These are phyloP conservation scores for Eucalyptus marginata DNA, from an alignment of 345 rosid species.

Conservation along the genomic window DNA sequence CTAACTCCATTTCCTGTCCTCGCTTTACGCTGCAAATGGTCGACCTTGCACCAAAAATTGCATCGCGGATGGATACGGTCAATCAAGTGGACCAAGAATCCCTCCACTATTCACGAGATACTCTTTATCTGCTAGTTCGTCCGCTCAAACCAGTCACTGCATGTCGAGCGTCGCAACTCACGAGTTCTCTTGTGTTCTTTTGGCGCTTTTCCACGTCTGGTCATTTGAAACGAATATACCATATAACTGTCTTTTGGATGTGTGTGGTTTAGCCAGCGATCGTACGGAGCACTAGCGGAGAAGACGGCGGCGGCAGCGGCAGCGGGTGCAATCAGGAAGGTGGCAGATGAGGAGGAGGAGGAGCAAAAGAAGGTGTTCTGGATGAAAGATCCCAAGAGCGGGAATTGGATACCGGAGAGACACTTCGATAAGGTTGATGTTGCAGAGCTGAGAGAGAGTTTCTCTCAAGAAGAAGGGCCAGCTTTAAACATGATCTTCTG, in stretches of 20 bases:
- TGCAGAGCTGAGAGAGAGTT: not conserved
- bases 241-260: not conserved
- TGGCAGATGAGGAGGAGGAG: not conserved
- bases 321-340: not conserved
- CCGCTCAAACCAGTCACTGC: not conserved
- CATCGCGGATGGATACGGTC: too few relatives aligned
- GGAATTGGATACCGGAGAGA: constrained; percentile 36
- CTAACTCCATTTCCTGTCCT: not conserved
- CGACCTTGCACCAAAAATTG: too few relatives aligned
- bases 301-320: not conserved
- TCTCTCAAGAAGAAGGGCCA: not conserved
- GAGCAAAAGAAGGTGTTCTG: not conserved
- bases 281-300: not conserved
- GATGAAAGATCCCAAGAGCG: constrained; percentile 43
- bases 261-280: not conserved
- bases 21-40: not conserved
- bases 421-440: constrained; percentile 12
- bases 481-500: not conserved
- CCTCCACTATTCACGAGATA: too few relatives aligned
- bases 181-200: not conserved
- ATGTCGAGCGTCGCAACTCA: not conserved
- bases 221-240: not conserved
- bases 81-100: too few relatives aligned
- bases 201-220: not conserved
- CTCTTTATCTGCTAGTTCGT: too few relatives aligned